Evolutionary conservation across 345 rosid species (phyloP).

Genomic region (Eucalyptus melliodora): DNA sequence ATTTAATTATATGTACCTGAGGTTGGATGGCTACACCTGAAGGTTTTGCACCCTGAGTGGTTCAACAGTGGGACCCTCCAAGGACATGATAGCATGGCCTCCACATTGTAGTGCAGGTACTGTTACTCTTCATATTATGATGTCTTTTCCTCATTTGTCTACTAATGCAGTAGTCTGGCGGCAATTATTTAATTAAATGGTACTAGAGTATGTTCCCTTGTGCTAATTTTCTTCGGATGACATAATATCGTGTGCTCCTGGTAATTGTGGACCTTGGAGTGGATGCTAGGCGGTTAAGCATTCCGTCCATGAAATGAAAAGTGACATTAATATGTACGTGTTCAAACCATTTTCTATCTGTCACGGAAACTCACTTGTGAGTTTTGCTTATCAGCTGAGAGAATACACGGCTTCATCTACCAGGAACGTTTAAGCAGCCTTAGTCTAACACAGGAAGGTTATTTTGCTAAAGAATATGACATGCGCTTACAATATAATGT

Average conservation of each 20-base stretch:
- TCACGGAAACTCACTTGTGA: neutral
- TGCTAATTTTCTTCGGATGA: neutral
- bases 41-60: constrained; percentile 52
- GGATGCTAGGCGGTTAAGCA: neutral
- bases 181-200: neutral
- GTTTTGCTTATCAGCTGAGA: neutral
- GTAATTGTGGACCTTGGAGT: neutral
- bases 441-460: neutral
- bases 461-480: neutral
- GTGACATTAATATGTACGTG: neutral
- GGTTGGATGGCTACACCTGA: constrained; percentile 28
- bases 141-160: neutral
- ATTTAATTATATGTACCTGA: neutral
- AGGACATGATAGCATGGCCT: constrained; percentile 32
- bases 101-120: constrained; percentile 58
- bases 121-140: constrained; percentile 8
- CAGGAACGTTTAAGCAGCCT: neutral
- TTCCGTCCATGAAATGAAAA: neutral
- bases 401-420: neutral
- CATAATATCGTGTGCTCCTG: neutral
- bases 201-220: neutral
- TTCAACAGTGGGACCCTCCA: constrained; percentile 36
- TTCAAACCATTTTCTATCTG: neutral
- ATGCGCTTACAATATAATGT: neutral
- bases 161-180: neutral